Conservation (phyloP, 106 monocot genomes). For the Chionographis japonica region DNA sequence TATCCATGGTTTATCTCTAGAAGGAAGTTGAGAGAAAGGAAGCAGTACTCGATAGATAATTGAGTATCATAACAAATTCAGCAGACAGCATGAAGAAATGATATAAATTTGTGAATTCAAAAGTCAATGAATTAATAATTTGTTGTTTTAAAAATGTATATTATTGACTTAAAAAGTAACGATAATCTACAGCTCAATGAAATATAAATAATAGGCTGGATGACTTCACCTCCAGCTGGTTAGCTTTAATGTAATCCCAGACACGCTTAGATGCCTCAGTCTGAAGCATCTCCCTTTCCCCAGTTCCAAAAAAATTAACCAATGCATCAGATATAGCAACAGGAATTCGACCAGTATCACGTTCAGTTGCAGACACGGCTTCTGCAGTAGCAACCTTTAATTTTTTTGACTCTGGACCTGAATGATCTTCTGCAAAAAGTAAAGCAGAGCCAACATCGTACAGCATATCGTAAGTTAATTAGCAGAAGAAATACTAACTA, state of each 20-base stretch:
- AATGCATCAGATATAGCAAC: slow-evolving; percentile 73
- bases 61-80: too few species aligned
- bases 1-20: too few species aligned
- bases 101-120: too few species aligned
- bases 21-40: too few species aligned
- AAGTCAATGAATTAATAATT: too few species aligned
- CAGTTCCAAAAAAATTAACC: slow-evolving; percentile 66
- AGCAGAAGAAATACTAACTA: not conserved
- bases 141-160: too few species aligned
- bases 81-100: too few species aligned
- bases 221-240: slow-evolving; percentile 65
- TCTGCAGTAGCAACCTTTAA: slow-evolving; percentile 42
- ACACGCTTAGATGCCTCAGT: slow-evolving; percentile 66
- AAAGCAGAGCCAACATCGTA: not conserved
- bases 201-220: not conserved
- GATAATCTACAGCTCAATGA: not conserved
- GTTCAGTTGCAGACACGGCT: slow-evolving; percentile 25
- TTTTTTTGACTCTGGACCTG: slow-evolving; percentile 49
- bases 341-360: slow-evolving; percentile 21
- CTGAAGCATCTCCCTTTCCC: slow-evolving; percentile 70
- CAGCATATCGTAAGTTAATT: not conserved
- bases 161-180: not conserved
- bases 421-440: slow-evolving; percentile 41
- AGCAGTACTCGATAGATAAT: too few species aligned
- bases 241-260: slow-evolving; percentile 81